Base-by-base conservation (phyloP, 2,329 filamentous ascomycete species). In the Fusarium nisikadoi region DNA sequence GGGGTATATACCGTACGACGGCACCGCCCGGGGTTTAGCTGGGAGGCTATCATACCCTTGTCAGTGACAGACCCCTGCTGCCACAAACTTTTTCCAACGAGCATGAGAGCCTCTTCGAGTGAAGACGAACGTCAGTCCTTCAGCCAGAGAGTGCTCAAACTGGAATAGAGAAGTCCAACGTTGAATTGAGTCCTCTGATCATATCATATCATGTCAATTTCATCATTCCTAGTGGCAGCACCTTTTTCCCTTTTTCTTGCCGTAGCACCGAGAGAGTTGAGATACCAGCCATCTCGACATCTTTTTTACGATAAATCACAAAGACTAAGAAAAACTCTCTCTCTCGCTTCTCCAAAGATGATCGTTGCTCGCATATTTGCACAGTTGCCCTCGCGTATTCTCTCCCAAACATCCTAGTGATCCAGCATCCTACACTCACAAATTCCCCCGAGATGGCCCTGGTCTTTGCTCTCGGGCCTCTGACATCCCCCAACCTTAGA, bases 1-100 rank as follows among this genome's bases (percentile, higher is more conserved):
- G 63, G 63, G 52, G 43, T 68, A 68, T 62, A 53, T 64, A 68
- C 65, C 65, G 50, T 68, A 68, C 65, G 65, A 68, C 64, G 57
- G 57, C 63, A 62, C 38, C 57, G 65, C 47, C 65, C 57, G 45
- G 64, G 65, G 63, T 36, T 29, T 29, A 55, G 38, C 31, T 47
- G 38, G 29, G 27, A 47, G 43, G 35, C 59, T 43, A 54, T n/a
- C 33, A 31, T 16, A 41, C 65, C 65, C 65, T 58, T 65, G 65
- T 27, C 29, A 58, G 31, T 43, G 39, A 39, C 33, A 23, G 38
- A 57, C 35, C 65, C 65, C 43, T 68, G 65, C 65, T 68, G 65
- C 45, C 65, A 69, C 65, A 69, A 69, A 46, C 50, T 58, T 69
- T 62, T 62, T 39, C 45, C 45, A 47, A 35, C 12, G 14, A 39